phyloP scores from a whole-genome alignment of 2,329 filamentous ascomycete species.

The Stachybotrys elegans region DNA sequence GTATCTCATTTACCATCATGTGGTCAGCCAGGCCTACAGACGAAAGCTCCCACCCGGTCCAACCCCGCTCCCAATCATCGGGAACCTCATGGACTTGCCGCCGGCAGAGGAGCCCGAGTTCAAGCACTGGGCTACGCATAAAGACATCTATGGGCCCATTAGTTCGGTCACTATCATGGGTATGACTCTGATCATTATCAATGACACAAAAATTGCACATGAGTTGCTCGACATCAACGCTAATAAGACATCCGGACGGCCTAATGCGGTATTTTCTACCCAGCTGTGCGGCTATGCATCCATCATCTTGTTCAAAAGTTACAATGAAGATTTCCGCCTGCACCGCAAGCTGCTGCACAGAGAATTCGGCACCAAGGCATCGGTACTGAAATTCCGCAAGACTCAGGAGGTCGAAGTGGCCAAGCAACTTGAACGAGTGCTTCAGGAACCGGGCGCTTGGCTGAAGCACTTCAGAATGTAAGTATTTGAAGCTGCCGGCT shows the following conservation, averaged over 20 bases:
- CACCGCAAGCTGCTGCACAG: not conserved
- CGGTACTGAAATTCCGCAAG: not conserved
- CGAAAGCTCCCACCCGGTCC: slow-evolving; percentile 1
- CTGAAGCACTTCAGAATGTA: not conserved
- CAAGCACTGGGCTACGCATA: not conserved
- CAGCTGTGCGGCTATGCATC: not conserved
- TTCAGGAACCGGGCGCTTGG: not conserved
- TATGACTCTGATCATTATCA: not conserved
- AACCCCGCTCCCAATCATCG: not conserved
- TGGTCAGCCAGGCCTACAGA: no score
- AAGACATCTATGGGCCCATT: slow-evolving; percentile 1
- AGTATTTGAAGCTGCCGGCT: slow-evolving; percentile 1
- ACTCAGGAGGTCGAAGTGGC: not conserved
- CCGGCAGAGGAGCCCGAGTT: not conserved
- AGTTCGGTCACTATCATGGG: slow-evolving; percentile 1
- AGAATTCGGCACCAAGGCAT: not conserved
- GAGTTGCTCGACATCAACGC: not conserved
- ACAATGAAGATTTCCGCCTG: not conserved
- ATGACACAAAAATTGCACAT: not conserved
- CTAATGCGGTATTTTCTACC: not conserved
- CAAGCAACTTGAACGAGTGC: not conserved
- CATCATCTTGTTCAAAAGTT: not conserved
- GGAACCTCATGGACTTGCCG: not conserved
- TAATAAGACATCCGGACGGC: not conserved
- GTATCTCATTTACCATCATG: no score